Evolutionary conservation across 345 rosid species (phyloP).

Genomic region (Punica granatum): DNA sequence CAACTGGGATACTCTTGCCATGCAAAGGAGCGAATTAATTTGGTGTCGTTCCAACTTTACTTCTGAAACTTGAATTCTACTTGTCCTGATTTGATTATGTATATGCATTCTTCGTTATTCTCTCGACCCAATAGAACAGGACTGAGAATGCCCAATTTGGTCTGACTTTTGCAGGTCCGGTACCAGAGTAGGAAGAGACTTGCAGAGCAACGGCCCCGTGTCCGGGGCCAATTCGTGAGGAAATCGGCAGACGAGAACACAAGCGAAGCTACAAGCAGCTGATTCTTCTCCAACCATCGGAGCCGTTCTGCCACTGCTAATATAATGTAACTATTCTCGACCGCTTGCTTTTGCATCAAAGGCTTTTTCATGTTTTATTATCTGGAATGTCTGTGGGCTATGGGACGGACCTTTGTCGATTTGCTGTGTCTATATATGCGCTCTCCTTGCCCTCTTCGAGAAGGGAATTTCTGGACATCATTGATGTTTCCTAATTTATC

Average conservation of each 20-base stretch:
- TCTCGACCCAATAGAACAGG: background rate
- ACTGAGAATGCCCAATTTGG: background rate
- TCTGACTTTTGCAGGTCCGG: conserved; percentile 40
- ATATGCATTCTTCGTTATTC: background rate
- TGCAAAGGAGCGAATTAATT: background rate
- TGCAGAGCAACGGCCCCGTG: conserved; percentile 58
- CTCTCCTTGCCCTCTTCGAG: background rate
- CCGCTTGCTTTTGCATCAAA: background rate
- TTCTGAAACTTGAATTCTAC: too few relatives aligned
- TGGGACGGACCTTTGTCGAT: background rate
- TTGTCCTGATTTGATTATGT: background rate
- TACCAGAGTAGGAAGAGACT: conserved; percentile 57
- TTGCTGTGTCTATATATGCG: background rate
- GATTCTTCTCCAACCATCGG: background rate
- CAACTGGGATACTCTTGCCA: too few relatives aligned
- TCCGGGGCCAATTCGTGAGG: conserved; percentile 57
- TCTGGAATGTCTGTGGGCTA: background rate
- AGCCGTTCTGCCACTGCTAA: background rate
- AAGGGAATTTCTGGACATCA: background rate
- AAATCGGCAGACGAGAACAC: conserved; percentile 19
- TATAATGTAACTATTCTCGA: background rate
- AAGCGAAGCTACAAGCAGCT: background rate
- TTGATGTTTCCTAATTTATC: background rate
- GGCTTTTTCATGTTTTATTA: background rate
- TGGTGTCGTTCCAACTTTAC: background rate